A percentile compares a stretch with the other conserved stretches of the same genome.
Conservation (phyloP, 805 yeast species). For the Schwanniomyces polymorphus region DNA sequence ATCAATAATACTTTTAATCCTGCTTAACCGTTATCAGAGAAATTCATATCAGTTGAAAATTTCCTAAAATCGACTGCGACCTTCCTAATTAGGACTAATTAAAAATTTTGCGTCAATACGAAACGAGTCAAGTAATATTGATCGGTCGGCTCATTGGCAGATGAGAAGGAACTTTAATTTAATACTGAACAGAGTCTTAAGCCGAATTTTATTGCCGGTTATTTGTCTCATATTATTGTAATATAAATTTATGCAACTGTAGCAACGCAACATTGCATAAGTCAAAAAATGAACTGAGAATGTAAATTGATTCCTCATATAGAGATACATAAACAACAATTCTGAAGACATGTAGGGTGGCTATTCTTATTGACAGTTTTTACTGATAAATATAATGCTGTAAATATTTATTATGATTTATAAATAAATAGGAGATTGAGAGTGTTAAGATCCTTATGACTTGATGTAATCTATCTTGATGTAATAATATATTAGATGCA, state of each 20-base stretch:
- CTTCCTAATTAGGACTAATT: background rate
- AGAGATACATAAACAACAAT: too few species aligned
- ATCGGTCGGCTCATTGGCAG: background rate
- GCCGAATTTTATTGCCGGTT: background rate
- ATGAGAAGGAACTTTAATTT: background rate
- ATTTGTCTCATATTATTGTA: background rate
- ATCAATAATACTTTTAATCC: background rate
- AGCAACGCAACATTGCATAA: background rate
- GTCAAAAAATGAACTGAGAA: too few species aligned
- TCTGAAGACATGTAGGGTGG: too few species aligned
- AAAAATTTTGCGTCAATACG: background rate
- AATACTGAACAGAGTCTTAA: background rate
- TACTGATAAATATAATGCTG: too few species aligned
- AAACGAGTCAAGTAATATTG: background rate
- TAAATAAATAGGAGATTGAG: too few species aligned
- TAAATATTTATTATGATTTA: too few species aligned
- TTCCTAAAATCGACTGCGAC: background rate
- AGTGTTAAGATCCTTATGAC: too few species aligned
- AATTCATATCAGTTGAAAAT: background rate
- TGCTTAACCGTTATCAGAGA: background rate
- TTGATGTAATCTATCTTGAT: too few species aligned
- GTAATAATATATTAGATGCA: too few species aligned
- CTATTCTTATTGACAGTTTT: too few species aligned
- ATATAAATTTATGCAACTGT: background rate
- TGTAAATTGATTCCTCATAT: too few species aligned